Evolutionary conservation across 1,139 yeast genomes (phyloP).

Genomic region (Entelexis paramagnoliae): DNA sequence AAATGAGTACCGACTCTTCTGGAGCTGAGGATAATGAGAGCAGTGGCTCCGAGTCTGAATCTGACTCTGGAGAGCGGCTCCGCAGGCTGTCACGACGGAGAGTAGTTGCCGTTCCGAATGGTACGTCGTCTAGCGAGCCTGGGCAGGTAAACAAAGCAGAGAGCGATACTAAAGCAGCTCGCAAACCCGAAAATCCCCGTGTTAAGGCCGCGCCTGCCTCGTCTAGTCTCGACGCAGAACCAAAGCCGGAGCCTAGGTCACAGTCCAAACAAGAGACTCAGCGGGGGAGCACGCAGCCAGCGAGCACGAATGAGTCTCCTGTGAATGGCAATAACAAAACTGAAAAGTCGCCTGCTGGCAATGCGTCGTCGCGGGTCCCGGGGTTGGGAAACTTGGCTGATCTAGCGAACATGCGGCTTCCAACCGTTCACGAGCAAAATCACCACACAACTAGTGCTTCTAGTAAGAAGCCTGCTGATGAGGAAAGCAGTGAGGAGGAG

Average conservation of each 20-base stretch:
- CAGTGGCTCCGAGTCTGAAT: constrained; percentile 4
- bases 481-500: constrained; percentile 17
- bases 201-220: no score
- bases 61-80: constrained; percentile 4
- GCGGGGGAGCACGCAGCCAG: no score
- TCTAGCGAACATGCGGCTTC: constrained; percentile 8
- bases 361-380: constrained; percentile 3
- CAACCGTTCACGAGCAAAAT: constrained; percentile 12
- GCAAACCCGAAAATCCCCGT: no score
- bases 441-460: neutral
- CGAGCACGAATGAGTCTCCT: no score
- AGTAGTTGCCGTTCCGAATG: neutral
- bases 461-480: neutral
- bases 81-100: constrained; percentile 2
- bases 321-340: neutral
- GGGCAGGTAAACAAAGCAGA: no score
- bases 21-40: neutral
- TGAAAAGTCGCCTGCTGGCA: neutral
- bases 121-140: neutral
- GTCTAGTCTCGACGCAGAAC: neutral
- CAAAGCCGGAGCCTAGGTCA: neutral
- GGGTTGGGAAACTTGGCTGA: constrained; percentile 17
- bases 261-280: no score
- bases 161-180: no score
- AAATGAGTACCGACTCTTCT: neutral